phyloP scores from a whole-genome alignment of 768 basidiomycete genomes.

The Trametes elegans region DNA sequence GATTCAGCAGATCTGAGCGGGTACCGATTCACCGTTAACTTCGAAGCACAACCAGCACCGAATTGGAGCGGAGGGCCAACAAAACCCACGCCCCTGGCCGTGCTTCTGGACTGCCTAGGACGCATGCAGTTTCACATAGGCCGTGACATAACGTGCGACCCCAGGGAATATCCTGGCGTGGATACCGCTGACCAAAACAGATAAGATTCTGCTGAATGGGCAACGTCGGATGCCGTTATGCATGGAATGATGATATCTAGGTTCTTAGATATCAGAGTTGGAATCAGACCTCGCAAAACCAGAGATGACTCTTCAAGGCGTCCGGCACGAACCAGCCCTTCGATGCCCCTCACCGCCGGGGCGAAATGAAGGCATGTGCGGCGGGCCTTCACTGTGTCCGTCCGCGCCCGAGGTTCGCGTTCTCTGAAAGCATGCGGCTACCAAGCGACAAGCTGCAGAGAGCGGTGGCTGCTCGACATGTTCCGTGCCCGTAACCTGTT shows the following conservation, averaged over 20 bases:
- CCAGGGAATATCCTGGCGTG: constrained; percentile 15
- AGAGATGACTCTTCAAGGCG: constrained; percentile 8
- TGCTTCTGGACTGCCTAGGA: constrained; percentile 21
- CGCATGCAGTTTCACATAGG: constrained; percentile 16
- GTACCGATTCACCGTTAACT: constrained; percentile 14
- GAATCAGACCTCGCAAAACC: constrained; percentile 15
- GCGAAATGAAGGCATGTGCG: constrained; percentile 2
- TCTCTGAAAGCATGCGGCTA: constrained; percentile 18
- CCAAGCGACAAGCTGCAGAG: constrained; percentile 17
- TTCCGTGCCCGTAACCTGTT: constrained; percentile 8
- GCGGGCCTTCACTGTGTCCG: constrained; percentile 9
- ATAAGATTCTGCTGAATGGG: constrained; percentile 24
- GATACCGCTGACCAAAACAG: constrained; percentile 17
- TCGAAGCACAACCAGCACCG: constrained; percentile 20
- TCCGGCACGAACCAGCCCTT: constrained; percentile 8
- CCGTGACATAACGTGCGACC: constrained; percentile 24
- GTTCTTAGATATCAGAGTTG: constrained; percentile 14
- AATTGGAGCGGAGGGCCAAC: constrained; percentile 12
- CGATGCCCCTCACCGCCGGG: constrained; percentile 9
- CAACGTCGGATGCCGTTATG: constrained; percentile 26
- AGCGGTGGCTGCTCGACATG: constrained; percentile 1
- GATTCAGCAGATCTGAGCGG: constrained; percentile 19
- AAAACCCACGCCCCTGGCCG: constrained; percentile 20
- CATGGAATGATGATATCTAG: constrained; percentile 19
- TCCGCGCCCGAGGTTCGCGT: constrained; percentile 14